Base-by-base conservation (phyloP, 1,284 basidiomycete species). In the Peniophora sp. region DNA sequence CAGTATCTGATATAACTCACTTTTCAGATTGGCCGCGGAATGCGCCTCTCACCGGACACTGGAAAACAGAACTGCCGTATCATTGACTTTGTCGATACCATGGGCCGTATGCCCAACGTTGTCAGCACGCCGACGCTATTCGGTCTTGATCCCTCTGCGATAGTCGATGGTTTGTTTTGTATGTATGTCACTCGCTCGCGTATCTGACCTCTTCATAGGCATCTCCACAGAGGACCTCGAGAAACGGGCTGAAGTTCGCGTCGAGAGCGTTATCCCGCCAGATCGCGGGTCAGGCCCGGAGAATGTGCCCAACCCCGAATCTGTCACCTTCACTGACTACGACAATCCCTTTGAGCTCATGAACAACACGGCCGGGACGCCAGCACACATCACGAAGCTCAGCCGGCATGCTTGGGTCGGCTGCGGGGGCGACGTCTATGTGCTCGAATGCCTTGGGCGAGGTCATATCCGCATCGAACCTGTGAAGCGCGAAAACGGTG, bases 61-160 rank as follows among this genome's bases (percentile, higher is more conserved):
- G 87, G 82, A 45, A 99, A 99, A 67, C 60, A 65, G 35, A 84
- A 97, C 62, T 98, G 96, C 64, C 80, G 82, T 20, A 82, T 98
- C 47, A 86, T 99, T 53, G 95, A 99, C 64, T 86, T 97, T 54
- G 92, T 96, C 5, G 94, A 95, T 57, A 90, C 81, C 49, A 73
- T 81, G 23, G 71, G 71, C 24, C 78, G 84, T n/a, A 75, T 88
- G 2, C 62, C 76, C 19, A 92, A 91, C 3, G 73, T 97, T 24
- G 69, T 92, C 16, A 91, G 87, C 16, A 78, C 81, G 1, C 96
- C 95, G 0, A 92, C 89, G 2, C 68, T 98, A 8, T 91, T 94
- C 59, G 95, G 96, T 0, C 69, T 98, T 1, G 83, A 90, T 59
- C 85, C 90, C n/a, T 69, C 73, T 3, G 80, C 83, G 48, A 61